phyloP scores from a whole-genome alignment of 345 rosid genomes.

The Psidium friedrichsthalianum region DNA sequence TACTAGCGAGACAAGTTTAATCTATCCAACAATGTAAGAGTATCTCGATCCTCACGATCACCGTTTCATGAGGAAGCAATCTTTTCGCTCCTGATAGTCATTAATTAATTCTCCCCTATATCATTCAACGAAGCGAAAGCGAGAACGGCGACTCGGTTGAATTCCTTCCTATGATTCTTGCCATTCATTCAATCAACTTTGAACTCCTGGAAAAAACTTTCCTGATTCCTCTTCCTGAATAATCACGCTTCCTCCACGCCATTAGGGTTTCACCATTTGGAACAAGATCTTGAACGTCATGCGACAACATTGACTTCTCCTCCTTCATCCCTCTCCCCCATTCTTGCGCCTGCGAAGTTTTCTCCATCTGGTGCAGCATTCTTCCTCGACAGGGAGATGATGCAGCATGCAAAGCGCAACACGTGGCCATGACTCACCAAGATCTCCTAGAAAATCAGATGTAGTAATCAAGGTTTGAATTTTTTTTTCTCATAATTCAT shows the following conservation, averaged over 20 bases:
- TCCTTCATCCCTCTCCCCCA: neutral
- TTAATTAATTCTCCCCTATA: neutral
- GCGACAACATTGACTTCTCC: neutral
- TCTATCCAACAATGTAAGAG: neutral
- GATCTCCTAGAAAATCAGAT: neutral
- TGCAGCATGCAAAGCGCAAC: neutral
- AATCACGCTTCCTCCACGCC: neutral
- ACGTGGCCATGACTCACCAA: neutral
- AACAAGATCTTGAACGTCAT: neutral
- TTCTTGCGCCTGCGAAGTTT: neutral
- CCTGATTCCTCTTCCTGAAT: neutral
- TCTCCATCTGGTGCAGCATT: neutral
- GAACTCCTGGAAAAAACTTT: neutral
- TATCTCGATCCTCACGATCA: neutral
- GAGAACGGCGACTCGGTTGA: neutral
- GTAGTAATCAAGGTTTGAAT: neutral
- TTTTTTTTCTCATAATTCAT: neutral
- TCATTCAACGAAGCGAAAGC: neutral
- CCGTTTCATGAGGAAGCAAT: neutral
- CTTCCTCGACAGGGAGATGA: neutral
- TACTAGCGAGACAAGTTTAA: neutral
- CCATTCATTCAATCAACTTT: neutral
- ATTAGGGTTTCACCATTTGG: neutral
- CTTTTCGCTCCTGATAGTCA: neutral
- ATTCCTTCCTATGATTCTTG: neutral